Percentiles rank a stretch among this genome's conserved stretches.
phyloP scores from a whole-genome alignment of 1,284 basidiomycete genomes.

The Pterula multifida region DNA sequence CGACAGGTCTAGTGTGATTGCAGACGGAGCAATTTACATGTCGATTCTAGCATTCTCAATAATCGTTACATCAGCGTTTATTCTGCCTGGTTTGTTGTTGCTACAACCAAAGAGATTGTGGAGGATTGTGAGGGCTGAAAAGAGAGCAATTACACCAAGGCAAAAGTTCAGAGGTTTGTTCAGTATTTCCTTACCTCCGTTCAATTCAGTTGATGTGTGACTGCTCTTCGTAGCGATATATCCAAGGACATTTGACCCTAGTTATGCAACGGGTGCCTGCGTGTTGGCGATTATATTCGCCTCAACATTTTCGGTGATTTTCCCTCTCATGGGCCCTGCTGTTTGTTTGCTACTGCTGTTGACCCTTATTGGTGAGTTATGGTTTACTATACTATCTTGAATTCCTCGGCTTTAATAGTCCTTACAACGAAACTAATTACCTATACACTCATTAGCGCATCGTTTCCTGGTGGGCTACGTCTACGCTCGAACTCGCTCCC shows the following conservation, averaged over 20 bases:
- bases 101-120: slow-evolving; percentile 57
- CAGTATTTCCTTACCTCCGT: slow-evolving; percentile 4
- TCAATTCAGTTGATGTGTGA: slow-evolving; percentile 7
- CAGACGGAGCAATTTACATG: slow-evolving; percentile 64
- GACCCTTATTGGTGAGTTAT: slow-evolving; percentile 48
- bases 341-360: slow-evolving; percentile 55
- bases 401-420: too few species aligned
- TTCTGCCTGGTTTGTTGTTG: slow-evolving; percentile 57
- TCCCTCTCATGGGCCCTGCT: slow-evolving; percentile 66
- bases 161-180: slow-evolving; percentile 64
- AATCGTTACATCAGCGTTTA: slow-evolving; percentile 54
- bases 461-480: slow-evolving; percentile 68
- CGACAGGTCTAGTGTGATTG: slow-evolving; percentile 33
- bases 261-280: slow-evolving; percentile 52
- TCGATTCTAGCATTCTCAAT: slow-evolving; percentile 50
- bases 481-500: slow-evolving; percentile 54
- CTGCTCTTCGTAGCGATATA: slow-evolving; percentile 53
- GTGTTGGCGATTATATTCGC: slow-evolving; percentile 62
- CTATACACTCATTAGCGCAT: slow-evolving; percentile 43
- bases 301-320: slow-evolving; percentile 58
- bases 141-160: slow-evolving; percentile 56
- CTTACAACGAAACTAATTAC: too few species aligned
- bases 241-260: slow-evolving; percentile 59
- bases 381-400: not conserved
- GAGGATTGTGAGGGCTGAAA: slow-evolving; percentile 39